A percentile compares a stretch with the other conserved stretches of the same genome.
Evolutionary conservation across 306 rosid species (phyloP).

Genomic region (Datisca glomerata): DNA sequence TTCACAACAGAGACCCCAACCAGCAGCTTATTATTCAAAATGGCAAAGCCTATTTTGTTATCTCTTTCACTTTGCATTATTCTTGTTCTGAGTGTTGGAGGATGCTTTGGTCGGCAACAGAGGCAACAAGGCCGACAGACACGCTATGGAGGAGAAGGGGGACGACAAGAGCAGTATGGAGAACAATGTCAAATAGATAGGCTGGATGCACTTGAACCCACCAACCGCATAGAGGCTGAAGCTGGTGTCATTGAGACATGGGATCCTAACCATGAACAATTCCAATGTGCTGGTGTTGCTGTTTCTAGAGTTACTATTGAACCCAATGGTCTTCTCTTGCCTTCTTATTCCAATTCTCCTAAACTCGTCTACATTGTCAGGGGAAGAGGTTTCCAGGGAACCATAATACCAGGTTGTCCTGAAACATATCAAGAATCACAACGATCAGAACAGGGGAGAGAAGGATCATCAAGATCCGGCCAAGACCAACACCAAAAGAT

Average conservation of each 20-base stretch:
- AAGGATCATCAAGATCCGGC: background rate
- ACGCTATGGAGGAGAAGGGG: background rate
- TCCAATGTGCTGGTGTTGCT: conserved; percentile 29
- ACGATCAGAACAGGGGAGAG: conserved; percentile 3
- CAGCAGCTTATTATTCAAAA: background rate
- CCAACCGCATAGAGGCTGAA: conserved; percentile 17
- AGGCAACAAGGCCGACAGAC: background rate
- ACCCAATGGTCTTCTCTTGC: conserved; percentile 36
- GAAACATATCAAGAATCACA: conserved; percentile 27
- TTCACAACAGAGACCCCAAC: background rate
- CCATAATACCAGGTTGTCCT: conserved; percentile 27
- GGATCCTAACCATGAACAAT: conserved; percentile 27
- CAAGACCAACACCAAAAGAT: conserved; percentile 28
- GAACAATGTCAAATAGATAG: conserved; percentile 20
- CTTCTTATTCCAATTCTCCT: conserved; percentile 27
- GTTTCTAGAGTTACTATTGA: conserved; percentile 17
- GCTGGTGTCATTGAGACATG: conserved; percentile 28
- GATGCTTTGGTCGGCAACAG: conserved; percentile 13
- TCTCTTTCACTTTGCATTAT: conserved; percentile 30
- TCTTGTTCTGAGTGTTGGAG: conserved; percentile 23
- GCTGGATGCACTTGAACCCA: conserved; percentile 29
- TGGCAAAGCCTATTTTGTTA: conserved; percentile 34
- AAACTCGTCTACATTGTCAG: conserved; percentile 19
- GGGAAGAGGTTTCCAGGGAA: conserved; percentile 24
- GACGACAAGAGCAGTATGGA: conserved; percentile 13